Conservation (phyloP, 176 grass and related monocot species). For the Musa acuminata region DNA sequence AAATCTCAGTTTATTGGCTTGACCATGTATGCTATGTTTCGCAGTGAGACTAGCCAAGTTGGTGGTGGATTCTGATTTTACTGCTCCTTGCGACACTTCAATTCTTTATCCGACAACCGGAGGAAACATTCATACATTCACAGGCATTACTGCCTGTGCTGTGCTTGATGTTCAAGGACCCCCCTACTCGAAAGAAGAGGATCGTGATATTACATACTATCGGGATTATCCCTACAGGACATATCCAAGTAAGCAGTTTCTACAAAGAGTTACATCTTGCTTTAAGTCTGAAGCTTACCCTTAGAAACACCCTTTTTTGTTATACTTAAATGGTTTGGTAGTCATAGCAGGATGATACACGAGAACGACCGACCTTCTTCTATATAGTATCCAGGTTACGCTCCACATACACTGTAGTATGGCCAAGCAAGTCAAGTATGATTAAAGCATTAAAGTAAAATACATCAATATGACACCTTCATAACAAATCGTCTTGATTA, state of each 20-base stretch:
- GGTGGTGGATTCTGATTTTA: slow-evolving; percentile 58
- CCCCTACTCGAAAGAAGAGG: slow-evolving; percentile 72
- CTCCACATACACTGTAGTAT: too few relatives aligned
- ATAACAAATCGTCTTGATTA: neutral
- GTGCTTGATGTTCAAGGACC: slow-evolving; percentile 68
- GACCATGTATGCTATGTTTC: neutral
- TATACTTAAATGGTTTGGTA: too few relatives aligned
- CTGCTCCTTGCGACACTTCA: slow-evolving; percentile 48
- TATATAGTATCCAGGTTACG: too few relatives aligned
- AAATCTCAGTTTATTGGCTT: neutral
- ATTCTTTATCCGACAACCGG: slow-evolving; percentile 74
- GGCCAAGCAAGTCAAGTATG: neutral
- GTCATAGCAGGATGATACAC: too few relatives aligned
- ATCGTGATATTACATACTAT: slow-evolving; percentile 79
- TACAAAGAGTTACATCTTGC: too few relatives aligned
- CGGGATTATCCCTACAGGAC: slow-evolving; percentile 24
- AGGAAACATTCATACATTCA: slow-evolving; percentile 78
- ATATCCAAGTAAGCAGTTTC: slow-evolving; percentile 1
- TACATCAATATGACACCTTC: neutral
- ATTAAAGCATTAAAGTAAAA: neutral
- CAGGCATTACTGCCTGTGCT: slow-evolving; percentile 42
- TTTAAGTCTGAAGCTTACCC: neutral
- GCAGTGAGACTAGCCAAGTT: slow-evolving; percentile 57
- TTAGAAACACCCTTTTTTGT: neutral
- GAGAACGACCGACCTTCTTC: too few relatives aligned